Conservation (phyloP, 1,284 basidiomycete genomes). For the Gomphus bonarii region DNA sequence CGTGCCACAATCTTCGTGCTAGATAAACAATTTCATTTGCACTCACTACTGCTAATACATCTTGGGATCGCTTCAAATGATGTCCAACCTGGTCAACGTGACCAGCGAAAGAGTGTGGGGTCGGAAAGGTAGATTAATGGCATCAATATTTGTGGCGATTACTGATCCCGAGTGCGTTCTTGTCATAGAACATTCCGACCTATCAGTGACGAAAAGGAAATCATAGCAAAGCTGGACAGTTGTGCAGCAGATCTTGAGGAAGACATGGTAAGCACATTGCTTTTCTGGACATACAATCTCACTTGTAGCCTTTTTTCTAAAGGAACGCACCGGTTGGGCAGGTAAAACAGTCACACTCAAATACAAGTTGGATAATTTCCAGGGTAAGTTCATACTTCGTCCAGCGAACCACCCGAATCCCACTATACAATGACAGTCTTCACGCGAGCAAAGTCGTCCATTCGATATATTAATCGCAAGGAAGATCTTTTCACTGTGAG, state of each 20-base stretch:
- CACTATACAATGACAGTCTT: slow-evolving; percentile 42
- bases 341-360: slow-evolving; percentile 73
- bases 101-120: slow-evolving; percentile 84
- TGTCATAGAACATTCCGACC: slow-evolving; percentile 62
- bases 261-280: slow-evolving; percentile 42
- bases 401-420: neutral
- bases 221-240: slow-evolving; percentile 68
- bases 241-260: slow-evolving; percentile 71
- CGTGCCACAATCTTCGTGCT: slow-evolving; percentile 66
- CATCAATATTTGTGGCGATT: slow-evolving; percentile 1
- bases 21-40: slow-evolving; percentile 76
- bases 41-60: slow-evolving; percentile 64
- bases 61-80: slow-evolving; percentile 80
- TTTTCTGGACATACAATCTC: neutral
- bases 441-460: slow-evolving; percentile 71
- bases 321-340: slow-evolving; percentile 50
- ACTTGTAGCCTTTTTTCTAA: neutral
- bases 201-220: slow-evolving; percentile 49
- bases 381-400: slow-evolving; percentile 36
- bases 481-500: slow-evolving; percentile 70
- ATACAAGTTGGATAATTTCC: slow-evolving; percentile 71
- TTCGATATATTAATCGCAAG: slow-evolving; percentile 62
- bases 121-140: slow-evolving; percentile 55
- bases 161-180: slow-evolving; percentile 3
- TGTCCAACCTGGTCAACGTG: slow-evolving; percentile 64